A percentile compares a stretch with the other conserved stretches of the same genome.
phyloP scores from a whole-genome alignment of 306 rosid genomes.

The Inga oerstediana region DNA sequence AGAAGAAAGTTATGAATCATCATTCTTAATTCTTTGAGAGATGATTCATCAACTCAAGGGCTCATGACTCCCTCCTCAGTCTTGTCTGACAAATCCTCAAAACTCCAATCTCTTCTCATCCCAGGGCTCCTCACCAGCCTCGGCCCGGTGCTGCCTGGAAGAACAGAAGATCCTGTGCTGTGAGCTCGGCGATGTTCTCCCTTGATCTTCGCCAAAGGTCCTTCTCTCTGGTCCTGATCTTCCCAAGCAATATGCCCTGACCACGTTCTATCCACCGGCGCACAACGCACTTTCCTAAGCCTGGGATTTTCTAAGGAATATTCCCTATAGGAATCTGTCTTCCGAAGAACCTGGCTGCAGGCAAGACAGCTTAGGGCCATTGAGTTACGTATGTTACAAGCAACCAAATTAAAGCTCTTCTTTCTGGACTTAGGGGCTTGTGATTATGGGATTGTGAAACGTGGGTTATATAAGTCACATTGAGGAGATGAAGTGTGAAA shows the following conservation, averaged over 20 bases:
- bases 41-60: constrained; percentile 6
- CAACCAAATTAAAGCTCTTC: constrained; percentile 2
- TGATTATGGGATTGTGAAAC: constrained; percentile 2
- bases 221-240: neutral
- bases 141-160: constrained; percentile 41
- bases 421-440: neutral
- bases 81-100: constrained; percentile 54
- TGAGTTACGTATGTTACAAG: constrained; percentile 33
- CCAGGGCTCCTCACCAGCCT: constrained; percentile 73
- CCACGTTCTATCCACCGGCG: constrained; percentile 55
- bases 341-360: constrained; percentile 49
- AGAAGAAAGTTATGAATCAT: neutral
- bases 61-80: constrained; percentile 32
- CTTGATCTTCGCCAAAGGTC: neutral
- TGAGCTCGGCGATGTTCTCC: constrained; percentile 42
- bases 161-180: constrained; percentile 33
- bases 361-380: constrained; percentile 77
- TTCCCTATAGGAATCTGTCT: constrained; percentile 51
- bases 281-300: neutral
- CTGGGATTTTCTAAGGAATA: constrained; percentile 20
- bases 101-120: constrained; percentile 96
- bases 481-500: constrained; percentile 10
- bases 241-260: constrained; percentile 47
- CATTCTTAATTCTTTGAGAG: neutral
- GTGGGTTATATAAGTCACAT: neutral